phyloP scores from a whole-genome alignment of 306 rosid genomes.

The Castanospermum australe region DNA sequence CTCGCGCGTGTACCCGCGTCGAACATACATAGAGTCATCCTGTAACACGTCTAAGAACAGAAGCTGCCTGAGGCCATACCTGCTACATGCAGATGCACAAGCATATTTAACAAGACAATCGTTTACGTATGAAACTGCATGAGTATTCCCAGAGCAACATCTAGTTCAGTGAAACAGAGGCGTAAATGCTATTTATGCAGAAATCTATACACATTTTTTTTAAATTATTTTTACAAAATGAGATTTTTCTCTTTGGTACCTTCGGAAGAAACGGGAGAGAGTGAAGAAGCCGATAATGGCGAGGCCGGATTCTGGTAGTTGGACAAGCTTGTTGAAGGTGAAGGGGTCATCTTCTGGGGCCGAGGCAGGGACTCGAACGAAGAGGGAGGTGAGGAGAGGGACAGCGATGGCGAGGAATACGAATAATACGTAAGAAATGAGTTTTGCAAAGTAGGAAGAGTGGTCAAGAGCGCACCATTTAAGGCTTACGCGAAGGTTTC shows the following conservation, averaged over 20 bases:
- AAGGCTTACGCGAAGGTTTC: slow-evolving; percentile 45
- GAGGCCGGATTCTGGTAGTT: slow-evolving; percentile 53
- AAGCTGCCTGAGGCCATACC: slow-evolving; percentile 58
- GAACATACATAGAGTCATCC: slow-evolving; percentile 47
- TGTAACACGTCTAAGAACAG: slow-evolving; percentile 54
- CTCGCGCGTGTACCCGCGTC: slow-evolving; percentile 50
- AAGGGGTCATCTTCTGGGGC: slow-evolving; percentile 37
- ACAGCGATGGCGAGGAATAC: slow-evolving; percentile 37
- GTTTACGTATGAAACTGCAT: no score
- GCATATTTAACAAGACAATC: no score
- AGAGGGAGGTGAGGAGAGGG: slow-evolving; percentile 41
- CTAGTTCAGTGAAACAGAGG: background rate
- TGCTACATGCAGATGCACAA: background rate
- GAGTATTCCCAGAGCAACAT: no score
- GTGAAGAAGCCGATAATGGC: slow-evolving; percentile 54
- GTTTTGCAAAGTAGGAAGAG: slow-evolving; percentile 40
- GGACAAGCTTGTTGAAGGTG: slow-evolving; percentile 58
- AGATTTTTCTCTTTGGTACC: background rate
- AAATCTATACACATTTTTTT: no score
- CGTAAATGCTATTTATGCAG: no score
- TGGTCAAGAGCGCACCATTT: slow-evolving; percentile 73
- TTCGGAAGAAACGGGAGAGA: slow-evolving; percentile 49
- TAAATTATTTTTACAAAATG: no score
- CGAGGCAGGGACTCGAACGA: slow-evolving; percentile 23
- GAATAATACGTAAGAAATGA: slow-evolving; percentile 51